These are phyloP conservation scores for Juglanconis sp. DNA, from an alignment of 2,329 filamentous ascomycete genomes.

Conservation along the genomic window DNA sequence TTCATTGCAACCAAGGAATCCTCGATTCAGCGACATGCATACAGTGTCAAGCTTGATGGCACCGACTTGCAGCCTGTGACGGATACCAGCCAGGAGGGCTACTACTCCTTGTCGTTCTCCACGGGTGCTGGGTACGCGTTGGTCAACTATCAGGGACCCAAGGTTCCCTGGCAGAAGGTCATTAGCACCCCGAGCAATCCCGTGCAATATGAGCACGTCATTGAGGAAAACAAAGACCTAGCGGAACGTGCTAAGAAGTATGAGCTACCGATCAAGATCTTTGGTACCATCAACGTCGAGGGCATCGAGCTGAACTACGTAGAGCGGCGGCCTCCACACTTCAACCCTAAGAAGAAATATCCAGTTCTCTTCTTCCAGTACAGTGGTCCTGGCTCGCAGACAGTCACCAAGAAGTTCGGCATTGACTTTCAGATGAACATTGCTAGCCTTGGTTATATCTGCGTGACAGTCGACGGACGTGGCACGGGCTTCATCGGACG, in stretches of 20 bases:
- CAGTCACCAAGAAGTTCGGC: constrained; percentile 73
- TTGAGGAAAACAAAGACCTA: constrained; percentile 76
- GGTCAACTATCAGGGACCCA: constrained; percentile 79
- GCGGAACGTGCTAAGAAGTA: constrained; percentile 68
- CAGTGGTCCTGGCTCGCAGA: constrained; percentile 89
- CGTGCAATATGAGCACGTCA: constrained; percentile 60
- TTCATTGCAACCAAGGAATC: constrained; percentile 84
- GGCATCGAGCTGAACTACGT: constrained; percentile 69
- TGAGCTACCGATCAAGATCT: constrained; percentile 79
- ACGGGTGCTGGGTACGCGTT: constrained; percentile 76
- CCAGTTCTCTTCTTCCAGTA: constrained; percentile 95
- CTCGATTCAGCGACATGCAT: constrained; percentile 86
- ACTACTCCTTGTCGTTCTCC: constrained; percentile 83
- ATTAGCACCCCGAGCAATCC: constrained; percentile 74
- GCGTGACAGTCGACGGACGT: constrained; percentile 89
- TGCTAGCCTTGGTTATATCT: constrained; percentile 83
- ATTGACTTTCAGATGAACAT: constrained; percentile 91
- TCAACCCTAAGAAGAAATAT: constrained; percentile 78
- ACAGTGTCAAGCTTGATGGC: constrained; percentile 82
- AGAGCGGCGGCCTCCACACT: constrained; percentile 87
- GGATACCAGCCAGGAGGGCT: constrained; percentile 69
- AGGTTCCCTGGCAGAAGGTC: constrained; percentile 87
- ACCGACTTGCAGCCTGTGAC: constrained; percentile 71
- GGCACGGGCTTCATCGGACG: constrained; percentile 91
- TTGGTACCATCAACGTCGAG: constrained; percentile 81